Evolutionary conservation across 768 basidiomycete genomes (phyloP).

Genomic region (Leucogyrophana mollusca): DNA sequence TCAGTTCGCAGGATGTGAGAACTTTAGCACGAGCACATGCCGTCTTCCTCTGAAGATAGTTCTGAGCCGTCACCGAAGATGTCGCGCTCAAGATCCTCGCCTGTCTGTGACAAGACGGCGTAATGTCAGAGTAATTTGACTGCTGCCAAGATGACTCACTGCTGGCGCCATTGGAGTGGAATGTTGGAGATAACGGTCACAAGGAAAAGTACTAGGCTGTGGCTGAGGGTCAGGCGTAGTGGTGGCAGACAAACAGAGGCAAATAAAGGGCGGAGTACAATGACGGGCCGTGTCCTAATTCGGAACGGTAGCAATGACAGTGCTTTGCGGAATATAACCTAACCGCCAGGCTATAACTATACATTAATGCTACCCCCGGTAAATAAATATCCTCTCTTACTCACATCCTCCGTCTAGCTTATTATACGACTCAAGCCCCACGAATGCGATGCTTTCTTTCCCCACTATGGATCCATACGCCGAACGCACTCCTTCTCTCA

Average conservation of each 20-base stretch:
- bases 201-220: neutral
- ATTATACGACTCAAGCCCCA: neutral
- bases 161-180: constrained; percentile 7
- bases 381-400: no score
- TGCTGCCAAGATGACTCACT: neutral
- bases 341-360: no score
- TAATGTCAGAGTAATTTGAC: no score
- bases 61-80: constrained; percentile 88
- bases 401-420: neutral
- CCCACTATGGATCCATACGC: constrained; percentile 22
- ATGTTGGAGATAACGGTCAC: neutral
- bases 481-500: constrained; percentile 27
- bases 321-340: no score
- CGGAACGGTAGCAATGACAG: no score
- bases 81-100: constrained; percentile 55
- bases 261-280: constrained; percentile 4
- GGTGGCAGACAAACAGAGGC: neutral
- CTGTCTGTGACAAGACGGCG: constrained; percentile 5
- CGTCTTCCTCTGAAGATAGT: constrained; percentile 74
- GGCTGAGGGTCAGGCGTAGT: neutral
- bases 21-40: constrained; percentile 8
- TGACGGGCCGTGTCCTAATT: no score
- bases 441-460: constrained; percentile 12
- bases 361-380: no score
- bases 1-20: neutral